Conservation (phyloP, 345 rosid genomes). For the Ceriops zippeliana region DNA sequence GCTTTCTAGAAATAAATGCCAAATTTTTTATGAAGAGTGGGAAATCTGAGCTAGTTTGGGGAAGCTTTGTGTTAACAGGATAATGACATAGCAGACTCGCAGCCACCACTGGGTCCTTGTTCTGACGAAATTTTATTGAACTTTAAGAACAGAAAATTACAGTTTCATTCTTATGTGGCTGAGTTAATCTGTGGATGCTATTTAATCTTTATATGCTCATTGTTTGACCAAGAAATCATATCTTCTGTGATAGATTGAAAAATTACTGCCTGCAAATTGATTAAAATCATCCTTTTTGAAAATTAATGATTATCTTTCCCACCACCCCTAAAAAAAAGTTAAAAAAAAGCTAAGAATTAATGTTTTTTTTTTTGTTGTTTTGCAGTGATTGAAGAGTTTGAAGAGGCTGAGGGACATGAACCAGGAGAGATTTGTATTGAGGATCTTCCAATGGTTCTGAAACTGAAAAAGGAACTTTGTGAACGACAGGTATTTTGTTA, state of each 20-base stretch:
- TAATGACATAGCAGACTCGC: background rate
- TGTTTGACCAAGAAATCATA: background rate
- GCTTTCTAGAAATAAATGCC: background rate
- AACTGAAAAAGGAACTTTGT: constrained; percentile 64
- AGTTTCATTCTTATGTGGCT: background rate
- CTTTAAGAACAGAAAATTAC: background rate
- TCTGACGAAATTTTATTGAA: background rate
- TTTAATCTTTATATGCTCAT: background rate
- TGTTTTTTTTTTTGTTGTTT: background rate
- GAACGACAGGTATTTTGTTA: constrained; percentile 50
- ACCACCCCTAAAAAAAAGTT: too few relatives aligned
- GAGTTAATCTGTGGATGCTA: background rate
- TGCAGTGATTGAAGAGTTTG: constrained; percentile 76
- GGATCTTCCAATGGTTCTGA: constrained; percentile 62
- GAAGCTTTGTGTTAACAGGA: background rate
- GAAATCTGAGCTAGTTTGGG: background rate
- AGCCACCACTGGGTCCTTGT: background rate
- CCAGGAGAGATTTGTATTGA: constrained; percentile 47
- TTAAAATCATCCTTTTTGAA: background rate
- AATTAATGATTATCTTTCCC: too few relatives aligned
- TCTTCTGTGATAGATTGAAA: background rate
- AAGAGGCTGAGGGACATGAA: constrained; percentile 55
- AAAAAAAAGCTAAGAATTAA: too few relatives aligned
- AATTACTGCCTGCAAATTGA: background rate
- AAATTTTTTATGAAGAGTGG: background rate